Evolutionary conservation across 225 moss, liverwort and hornwort species (phyloP).

Genomic region (Pseudisothecium myosuroides): DNA sequence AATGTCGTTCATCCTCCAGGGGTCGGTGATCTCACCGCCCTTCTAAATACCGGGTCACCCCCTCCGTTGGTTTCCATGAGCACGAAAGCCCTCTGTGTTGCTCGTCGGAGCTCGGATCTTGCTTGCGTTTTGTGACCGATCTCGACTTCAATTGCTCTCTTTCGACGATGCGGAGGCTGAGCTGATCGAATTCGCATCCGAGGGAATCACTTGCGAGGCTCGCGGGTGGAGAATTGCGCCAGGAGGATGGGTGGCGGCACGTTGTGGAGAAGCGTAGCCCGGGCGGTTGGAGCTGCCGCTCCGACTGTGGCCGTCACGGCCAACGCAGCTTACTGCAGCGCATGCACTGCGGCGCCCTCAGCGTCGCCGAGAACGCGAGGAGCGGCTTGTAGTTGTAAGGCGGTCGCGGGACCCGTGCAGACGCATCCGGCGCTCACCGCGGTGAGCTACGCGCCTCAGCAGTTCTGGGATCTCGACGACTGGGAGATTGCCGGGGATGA

Average conservation of each 20-base stretch:
- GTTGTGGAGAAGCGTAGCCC: conserved; percentile 64
- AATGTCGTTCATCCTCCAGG: not conserved
- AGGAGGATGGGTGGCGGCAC: conserved; percentile 60
- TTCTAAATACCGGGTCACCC: not conserved
- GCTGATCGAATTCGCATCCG: not conserved
- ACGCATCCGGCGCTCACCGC: conserved; percentile 12
- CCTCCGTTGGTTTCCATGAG: not conserved
- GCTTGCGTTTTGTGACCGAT: not conserved
- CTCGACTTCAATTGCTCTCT: not conserved
- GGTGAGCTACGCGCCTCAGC: conserved; percentile 24
- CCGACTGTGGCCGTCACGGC: conserved; percentile 30
- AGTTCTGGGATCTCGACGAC: conserved; percentile 75
- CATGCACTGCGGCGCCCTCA: conserved; percentile 33
- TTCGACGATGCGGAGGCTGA: not conserved
- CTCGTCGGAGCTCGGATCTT: not conserved
- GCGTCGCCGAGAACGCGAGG: conserved; percentile 19
- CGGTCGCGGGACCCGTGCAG: not conserved
- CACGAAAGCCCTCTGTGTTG: not conserved
- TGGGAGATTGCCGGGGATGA: conserved; percentile 93
- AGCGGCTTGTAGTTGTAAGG: conserved; percentile 44
- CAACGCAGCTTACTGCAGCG: conserved; percentile 37
- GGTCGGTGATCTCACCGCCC: conserved; percentile 39
- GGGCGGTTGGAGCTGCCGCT: conserved; percentile 48
- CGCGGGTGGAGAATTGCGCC: not conserved
- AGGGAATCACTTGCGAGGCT: not conserved